Percentiles rank a stretch among this genome's conserved stretches.
These are phyloP conservation scores for Kandelia obovata DNA, from an alignment of 345 rosid species.

Conservation along the genomic window DNA sequence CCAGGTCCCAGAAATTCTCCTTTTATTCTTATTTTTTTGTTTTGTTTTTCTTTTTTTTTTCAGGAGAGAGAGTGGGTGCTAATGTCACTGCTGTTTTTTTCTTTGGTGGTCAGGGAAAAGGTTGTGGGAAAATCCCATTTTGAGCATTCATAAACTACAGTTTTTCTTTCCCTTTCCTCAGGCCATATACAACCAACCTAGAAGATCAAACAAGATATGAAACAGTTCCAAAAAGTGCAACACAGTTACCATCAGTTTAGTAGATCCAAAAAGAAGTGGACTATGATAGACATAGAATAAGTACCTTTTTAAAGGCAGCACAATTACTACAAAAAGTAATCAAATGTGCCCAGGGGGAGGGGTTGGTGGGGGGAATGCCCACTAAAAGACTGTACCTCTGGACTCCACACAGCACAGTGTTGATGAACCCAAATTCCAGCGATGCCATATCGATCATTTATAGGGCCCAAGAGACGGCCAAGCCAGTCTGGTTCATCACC, in stretches of 20 bases:
- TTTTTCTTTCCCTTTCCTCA: too few relatives aligned
- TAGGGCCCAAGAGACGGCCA: conserved; percentile 88
- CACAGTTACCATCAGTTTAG: not conserved
- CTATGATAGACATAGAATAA: not conserved
- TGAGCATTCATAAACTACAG: too few relatives aligned
- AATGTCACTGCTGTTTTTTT: too few relatives aligned
- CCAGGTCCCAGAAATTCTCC: too few relatives aligned
- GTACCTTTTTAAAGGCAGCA: conserved; percentile 4
- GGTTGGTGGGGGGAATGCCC: too few relatives aligned
- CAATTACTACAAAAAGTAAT: not conserved
- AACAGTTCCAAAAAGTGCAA: not conserved
- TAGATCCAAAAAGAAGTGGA: not conserved
- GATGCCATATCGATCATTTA: conserved; percentile 92
- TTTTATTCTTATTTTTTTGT: too few relatives aligned
- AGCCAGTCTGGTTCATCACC: conserved; percentile 95
- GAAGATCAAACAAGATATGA: not conserved
- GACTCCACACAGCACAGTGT: conserved; percentile 98
- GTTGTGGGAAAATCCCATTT: too few relatives aligned
- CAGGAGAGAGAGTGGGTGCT: too few relatives aligned
- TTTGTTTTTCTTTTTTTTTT: too few relatives aligned
- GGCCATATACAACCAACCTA: not conserved
- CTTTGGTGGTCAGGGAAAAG: too few relatives aligned
- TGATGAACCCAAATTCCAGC: conserved; percentile 99
- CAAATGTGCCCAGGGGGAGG: not conserved
- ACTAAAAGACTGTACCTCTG: conserved; percentile 54